Base-by-base conservation (phyloP, 1,139 yeast genomes). In the Candida tunisiensis region DNA sequence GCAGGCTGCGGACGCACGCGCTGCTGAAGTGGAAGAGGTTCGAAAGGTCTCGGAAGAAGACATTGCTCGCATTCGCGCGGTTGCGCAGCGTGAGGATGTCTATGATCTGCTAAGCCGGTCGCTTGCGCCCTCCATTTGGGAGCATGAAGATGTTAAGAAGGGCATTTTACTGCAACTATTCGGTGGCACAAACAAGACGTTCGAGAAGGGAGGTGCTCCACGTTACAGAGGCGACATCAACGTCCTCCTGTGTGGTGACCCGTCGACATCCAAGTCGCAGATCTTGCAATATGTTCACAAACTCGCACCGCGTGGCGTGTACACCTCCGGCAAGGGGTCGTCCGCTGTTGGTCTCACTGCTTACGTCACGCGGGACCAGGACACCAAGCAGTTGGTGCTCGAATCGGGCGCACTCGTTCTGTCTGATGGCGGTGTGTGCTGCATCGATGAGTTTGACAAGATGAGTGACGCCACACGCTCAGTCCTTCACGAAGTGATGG, bases 291-390 rank as follows among this genome's bases (percentile, higher is more conserved):
- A 88, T 40, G 96, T 88, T 27, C 98, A 88, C 54, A 82, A 85
- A 47, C 88, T 88, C 39, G 93, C 98, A 0, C 99, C 99, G 22
- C 65, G 98, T 47, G 98, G 98, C 40, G 82, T 91, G 23, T 88
- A 85, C 51, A 88, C 99, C 2, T 83, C 95, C 1, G 99, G 99
- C 53, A 88, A 88, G 46, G 98, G 98, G 30, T 83, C 96, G 1
- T 88, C 98, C 15, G 99, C 99, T 0, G 99, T 88, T 31, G 99
- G 99, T 60, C 63, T 88, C 47, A 88, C 99, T 1, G 98, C 99
- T 1, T 88, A 88, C 49, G 75, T 88, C 31, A 85, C 98, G 6
- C 65, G 95, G 45, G 99, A 88, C 51, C 66, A 79, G 24, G 98
- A 88, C 43, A 82, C 96, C 1, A 79, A 71, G 42, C 98, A 88